Evolutionary conservation across 1,139 yeast species (phyloP), one percentile per base, ranked within the genome.

Genomic region (Pichia sp.): DNA sequence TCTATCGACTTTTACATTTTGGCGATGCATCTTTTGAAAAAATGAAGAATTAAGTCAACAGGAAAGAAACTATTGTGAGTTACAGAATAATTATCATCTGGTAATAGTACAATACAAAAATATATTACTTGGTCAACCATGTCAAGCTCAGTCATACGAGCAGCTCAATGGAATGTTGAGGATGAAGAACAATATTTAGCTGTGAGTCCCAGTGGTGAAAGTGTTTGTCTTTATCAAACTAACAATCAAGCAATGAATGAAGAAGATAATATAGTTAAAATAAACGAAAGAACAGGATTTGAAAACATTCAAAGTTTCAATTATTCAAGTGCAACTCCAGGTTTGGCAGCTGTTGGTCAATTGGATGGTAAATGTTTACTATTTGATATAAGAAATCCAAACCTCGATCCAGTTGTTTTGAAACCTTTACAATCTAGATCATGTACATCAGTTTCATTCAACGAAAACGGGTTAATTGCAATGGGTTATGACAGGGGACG

Each of bases 401-500:
- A 65, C 7, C 63, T 42, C 29, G 51, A 79, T 3, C 57, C 72
- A 0, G 57, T 79, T 20, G 71, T 71, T 46, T 71, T 86, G 29
- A 69, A 77, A 42, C 85, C 90, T 0, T 78, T 80, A 50, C 90
- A 83, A 52, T 72, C 78, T 38, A 71, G 96, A 46, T 82, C 92
- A 1, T 85, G 95, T 58, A 88, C 86, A 59, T 67, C 90, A 1
- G 63, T 89, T 3, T 76, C 90, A 2, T 85, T 89, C 66, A 85
- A 79, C 61, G 69, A 73, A 25, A 70, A 72, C 39, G 85, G 84
- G 1, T 64, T 85, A 39, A 68, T 89, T 7, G 96, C 89, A 0
- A 79, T 83, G 26, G 96, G 95, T 0, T 74, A 83, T 53, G 97
- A 89, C 55, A 80, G 87, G 57, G 83, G 85, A 9, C 72, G 92